These are phyloP conservation scores for Xylaria castorea DNA, from an alignment of 495 filamentous ascomycete genomes.

Conservation along the genomic window DNA sequence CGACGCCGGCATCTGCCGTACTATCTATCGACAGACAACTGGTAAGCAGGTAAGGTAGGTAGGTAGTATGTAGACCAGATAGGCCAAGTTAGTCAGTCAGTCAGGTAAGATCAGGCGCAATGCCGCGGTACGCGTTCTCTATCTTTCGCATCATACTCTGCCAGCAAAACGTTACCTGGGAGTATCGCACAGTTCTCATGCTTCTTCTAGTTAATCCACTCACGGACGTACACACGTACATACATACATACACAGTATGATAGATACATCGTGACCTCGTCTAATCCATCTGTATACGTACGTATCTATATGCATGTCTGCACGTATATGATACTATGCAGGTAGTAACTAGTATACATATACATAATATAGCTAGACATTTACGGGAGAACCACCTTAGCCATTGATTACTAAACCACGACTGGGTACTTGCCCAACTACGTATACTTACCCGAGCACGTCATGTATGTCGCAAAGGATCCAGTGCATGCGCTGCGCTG, in stretches of 20 bases:
- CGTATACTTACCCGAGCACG: background rate
- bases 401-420: background rate
- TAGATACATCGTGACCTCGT: background rate
- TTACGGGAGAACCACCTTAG: background rate
- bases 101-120: background rate
- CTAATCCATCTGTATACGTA: background rate
- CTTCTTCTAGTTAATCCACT: background rate
- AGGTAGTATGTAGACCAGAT: background rate
- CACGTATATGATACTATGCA: background rate
- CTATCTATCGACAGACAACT: background rate
- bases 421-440: background rate
- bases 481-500: background rate
- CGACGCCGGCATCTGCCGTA: constrained; percentile 6
- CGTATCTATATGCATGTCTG: background rate
- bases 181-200: background rate
- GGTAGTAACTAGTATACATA: no score
- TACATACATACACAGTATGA: background rate
- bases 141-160: background rate
- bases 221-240: constrained; percentile 1
- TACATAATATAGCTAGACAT: background rate
- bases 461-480: constrained; percentile 9
- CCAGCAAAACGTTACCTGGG: background rate
- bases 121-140: constrained; percentile 18
- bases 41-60: background rate
- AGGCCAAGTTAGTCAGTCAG: no score